Percentiles rank a stretch among this genome's conserved stretches.
phyloP scores from a whole-genome alignment of 2,329 filamentous ascomycete genomes.

The Eutypa lata region DNA sequence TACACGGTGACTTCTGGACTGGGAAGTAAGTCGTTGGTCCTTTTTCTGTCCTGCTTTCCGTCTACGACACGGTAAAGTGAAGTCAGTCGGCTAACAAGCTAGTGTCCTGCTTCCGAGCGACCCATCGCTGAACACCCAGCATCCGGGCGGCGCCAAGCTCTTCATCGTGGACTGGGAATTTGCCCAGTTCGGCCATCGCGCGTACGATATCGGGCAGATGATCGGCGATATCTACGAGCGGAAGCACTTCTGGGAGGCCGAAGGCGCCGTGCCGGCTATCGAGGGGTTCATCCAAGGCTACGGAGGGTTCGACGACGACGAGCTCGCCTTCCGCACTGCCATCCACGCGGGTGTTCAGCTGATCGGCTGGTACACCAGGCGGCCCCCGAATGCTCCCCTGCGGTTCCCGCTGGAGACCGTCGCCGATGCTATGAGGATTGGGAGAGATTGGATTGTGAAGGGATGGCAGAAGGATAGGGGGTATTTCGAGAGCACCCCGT shows the following conservation, averaged over 20 bases:
- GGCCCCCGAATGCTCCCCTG: slow-evolving; percentile 6
- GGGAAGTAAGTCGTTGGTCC: slow-evolving; percentile 34
- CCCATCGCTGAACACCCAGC: slow-evolving; percentile 2
- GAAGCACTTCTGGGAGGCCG: slow-evolving; percentile 31
- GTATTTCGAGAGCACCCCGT: slow-evolving; percentile 3
- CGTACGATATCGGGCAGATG: slow-evolving; percentile 39
- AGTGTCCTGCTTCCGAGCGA: slow-evolving; percentile 16
- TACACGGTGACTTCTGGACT: slow-evolving; percentile 42
- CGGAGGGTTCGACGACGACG: slow-evolving; percentile 29
- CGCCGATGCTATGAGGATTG: slow-evolving; percentile 2
- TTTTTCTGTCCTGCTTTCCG: background rate
- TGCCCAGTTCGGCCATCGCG: slow-evolving; percentile 33
- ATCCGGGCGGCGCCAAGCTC: slow-evolving; percentile 17
- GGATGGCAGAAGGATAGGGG: slow-evolving; percentile 9
- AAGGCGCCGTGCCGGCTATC: slow-evolving; percentile 27
- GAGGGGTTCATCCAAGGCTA: slow-evolving; percentile 36
- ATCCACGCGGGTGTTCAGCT: slow-evolving; percentile 40
- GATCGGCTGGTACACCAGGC: slow-evolving; percentile 24
- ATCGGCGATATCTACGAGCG: slow-evolving; percentile 38
- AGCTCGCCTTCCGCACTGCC: slow-evolving; percentile 35
- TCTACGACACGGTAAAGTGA: background rate
- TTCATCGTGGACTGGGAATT: slow-evolving; percentile 44
- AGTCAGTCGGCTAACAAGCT: too few species aligned
- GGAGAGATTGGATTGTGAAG: slow-evolving; percentile 10
- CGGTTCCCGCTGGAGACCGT: slow-evolving; percentile 2